Percentiles rank a stretch among this genome's conserved stretches.
phyloP scores from a whole-genome alignment of 257 asterid genomes.

The Forsythia viridissima region DNA sequence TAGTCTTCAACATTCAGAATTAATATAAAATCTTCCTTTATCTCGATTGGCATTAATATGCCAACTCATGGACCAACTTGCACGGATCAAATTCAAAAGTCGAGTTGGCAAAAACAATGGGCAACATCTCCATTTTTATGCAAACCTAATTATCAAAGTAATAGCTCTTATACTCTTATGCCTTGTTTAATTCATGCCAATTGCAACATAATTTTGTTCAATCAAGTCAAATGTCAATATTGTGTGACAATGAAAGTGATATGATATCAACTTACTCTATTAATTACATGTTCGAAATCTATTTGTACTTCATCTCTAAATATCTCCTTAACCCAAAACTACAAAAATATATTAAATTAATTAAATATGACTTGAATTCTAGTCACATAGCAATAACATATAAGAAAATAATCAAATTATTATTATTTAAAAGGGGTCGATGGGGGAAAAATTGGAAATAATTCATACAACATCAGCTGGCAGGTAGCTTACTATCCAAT shows the following conservation, averaged over 20 bases:
- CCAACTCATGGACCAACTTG: constrained; percentile 4
- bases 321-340: constrained; percentile 7
- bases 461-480: constrained; percentile 21
- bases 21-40: neutral
- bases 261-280: constrained; percentile 22
- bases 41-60: neutral
- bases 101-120: constrained; percentile 19
- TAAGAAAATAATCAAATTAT: neutral
- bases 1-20: neutral
- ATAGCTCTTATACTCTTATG: neutral
- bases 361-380: constrained; percentile 15
- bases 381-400: constrained; percentile 3
- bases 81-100: constrained; percentile 1
- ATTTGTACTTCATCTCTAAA: constrained; percentile 6
- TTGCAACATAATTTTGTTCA: constrained; percentile 22
- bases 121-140: constrained; percentile 16
- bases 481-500: constrained; percentile 24
- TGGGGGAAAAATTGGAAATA: constrained; percentile 1
- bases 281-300: constrained; percentile 11
- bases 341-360: constrained; percentile 9
- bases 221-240: constrained; percentile 27
- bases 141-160: constrained; percentile 1
- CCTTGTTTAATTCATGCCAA: neutral
- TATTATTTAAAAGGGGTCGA: constrained; percentile 19
- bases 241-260: constrained; percentile 20